phyloP scores from a whole-genome alignment of 2,329 filamentous ascomycete genomes.

The Fusarium clavum region DNA sequence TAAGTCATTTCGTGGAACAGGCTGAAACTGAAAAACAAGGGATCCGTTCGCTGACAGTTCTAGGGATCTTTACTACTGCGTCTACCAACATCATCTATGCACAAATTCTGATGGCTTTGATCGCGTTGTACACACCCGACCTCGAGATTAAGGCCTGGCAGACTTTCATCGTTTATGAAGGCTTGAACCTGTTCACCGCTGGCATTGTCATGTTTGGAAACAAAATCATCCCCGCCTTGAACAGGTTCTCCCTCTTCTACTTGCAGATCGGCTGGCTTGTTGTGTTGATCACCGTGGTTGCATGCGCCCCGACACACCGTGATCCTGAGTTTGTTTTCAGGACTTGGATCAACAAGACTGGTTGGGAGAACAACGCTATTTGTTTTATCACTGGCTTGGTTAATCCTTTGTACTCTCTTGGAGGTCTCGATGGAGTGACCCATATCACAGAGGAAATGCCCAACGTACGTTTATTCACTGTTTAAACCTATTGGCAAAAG shows the following conservation, averaged over 20 bases:
- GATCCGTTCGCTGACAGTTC: too few relatives aligned
- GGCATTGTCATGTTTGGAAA: conserved; percentile 10
- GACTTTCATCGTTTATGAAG: conserved; percentile 8
- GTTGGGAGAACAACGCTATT: not conserved
- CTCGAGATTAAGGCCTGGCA: conserved; percentile 12
- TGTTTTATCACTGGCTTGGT: conserved; percentile 12
- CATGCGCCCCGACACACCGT: conserved; percentile 1
- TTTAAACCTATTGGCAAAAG: fast-evolving
- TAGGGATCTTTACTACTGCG: conserved; percentile 22
- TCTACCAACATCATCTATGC: conserved; percentile 13
- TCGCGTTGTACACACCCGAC: not conserved
- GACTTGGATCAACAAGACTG: conserved; percentile 22
- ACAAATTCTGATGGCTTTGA: conserved; percentile 1
- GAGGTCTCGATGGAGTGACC: conserved; percentile 1
- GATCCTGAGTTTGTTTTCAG: not conserved
- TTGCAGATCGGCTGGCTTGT: conserved; percentile 2
- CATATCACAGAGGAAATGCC: conserved; percentile 24
- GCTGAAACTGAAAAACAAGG: fast-evolving
- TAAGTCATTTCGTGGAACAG: not conserved
- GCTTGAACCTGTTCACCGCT: not conserved
- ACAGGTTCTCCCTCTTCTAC: conserved; percentile 9
- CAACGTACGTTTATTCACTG: not conserved
- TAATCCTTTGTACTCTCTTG: conserved; percentile 1
- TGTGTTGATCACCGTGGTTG: not conserved
- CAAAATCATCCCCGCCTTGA: not conserved